Evolutionary conservation across 495 filamentous ascomycete species (phyloP).

Genomic region (Astrothelium subdiscretum): DNA sequence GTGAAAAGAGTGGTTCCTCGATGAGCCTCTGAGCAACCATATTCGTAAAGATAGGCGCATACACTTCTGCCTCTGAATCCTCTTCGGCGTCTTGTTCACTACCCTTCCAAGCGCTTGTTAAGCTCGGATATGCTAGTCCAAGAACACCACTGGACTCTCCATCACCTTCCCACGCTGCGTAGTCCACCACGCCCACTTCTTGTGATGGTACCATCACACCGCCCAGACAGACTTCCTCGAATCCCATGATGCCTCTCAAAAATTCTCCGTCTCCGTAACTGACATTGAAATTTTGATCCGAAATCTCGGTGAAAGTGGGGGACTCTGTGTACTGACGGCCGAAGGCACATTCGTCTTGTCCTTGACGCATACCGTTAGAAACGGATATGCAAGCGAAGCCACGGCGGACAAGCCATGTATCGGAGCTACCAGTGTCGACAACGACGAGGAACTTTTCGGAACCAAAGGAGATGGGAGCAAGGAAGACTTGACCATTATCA

Average conservation of each 20-base stretch:
- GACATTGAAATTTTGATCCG: conserved; percentile 44
- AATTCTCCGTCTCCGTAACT: conserved; percentile 47
- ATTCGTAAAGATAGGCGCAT: conserved; percentile 46
- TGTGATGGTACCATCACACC: conserved; percentile 13
- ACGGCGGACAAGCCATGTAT: conserved; percentile 44
- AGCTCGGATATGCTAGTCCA: conserved; percentile 26
- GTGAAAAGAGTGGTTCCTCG: conserved; percentile 41
- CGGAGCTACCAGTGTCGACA: conserved; percentile 52
- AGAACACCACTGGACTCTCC: conserved; percentile 39
- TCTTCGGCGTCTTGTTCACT: not conserved
- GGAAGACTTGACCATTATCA: conserved; percentile 12
- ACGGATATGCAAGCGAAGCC: conserved; percentile 38
- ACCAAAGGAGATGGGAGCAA: conserved; percentile 26
- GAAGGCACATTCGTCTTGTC: conserved; percentile 35
- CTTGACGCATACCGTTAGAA: conserved; percentile 16
- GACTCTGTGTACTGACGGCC: conserved; percentile 34
- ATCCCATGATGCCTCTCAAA: conserved; percentile 45
- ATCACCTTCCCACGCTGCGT: conserved; percentile 26
- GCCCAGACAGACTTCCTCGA: conserved; percentile 30
- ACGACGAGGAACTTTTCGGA: conserved; percentile 36
- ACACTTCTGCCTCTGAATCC: conserved; percentile 22
- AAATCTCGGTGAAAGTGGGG: conserved; percentile 31
- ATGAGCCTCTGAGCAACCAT: conserved; percentile 44
- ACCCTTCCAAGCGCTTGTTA: conserved; percentile 43
- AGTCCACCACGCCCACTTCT: conserved; percentile 12